phyloP scores from a whole-genome alignment of 768 basidiomycete species.

The Tephrocybe sp. region DNA sequence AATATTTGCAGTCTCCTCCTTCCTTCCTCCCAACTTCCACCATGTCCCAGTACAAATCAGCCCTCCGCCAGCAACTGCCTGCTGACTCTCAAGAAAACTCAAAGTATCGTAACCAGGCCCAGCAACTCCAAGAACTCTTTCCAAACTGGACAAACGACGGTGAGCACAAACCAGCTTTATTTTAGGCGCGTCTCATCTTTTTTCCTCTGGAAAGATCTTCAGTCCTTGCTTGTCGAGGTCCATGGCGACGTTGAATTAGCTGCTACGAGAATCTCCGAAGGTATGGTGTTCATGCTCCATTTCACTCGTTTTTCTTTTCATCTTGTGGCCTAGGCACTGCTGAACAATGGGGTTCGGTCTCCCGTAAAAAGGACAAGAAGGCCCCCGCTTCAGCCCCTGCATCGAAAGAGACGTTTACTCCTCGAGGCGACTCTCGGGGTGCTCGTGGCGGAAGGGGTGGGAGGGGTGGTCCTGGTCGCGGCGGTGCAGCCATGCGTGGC shows the following conservation, averaged over 20 bases:
- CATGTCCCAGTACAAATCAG: slow-evolving; percentile 57
- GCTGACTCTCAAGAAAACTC: slow-evolving; percentile 32
- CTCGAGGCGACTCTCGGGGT: slow-evolving; percentile 58
- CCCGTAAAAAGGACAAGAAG: slow-evolving; percentile 90
- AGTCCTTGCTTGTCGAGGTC: slow-evolving; percentile 65
- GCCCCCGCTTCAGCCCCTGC: slow-evolving; percentile 36
- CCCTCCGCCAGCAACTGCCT: slow-evolving; percentile 38
- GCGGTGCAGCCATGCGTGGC: slow-evolving; percentile 47
- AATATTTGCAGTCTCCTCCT: slow-evolving; percentile 8
- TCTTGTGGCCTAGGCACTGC: slow-evolving; percentile 53
- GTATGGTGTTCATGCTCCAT: slow-evolving; percentile 33
- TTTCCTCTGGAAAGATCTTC: slow-evolving; percentile 51
- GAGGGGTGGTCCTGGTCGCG: slow-evolving; percentile 60
- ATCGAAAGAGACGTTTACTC: slow-evolving; percentile 52
- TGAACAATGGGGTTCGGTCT: slow-evolving; percentile 82
- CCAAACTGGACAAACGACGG: slow-evolving; percentile 72
- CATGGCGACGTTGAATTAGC: slow-evolving; percentile 70
- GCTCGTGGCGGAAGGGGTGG: slow-evolving; percentile 59
- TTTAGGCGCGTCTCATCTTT: slow-evolving; percentile 26
- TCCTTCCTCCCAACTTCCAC: slow-evolving; percentile 26
- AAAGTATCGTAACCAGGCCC: slow-evolving; percentile 55
- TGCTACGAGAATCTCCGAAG: slow-evolving; percentile 74
- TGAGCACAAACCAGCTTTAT: slow-evolving; percentile 24
- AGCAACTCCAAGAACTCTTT: slow-evolving; percentile 70
- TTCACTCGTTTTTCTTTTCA: slow-evolving; percentile 11